phyloP scores from a whole-genome alignment of 2,329 filamentous ascomycete species.

The Westerdykella sp. region DNA sequence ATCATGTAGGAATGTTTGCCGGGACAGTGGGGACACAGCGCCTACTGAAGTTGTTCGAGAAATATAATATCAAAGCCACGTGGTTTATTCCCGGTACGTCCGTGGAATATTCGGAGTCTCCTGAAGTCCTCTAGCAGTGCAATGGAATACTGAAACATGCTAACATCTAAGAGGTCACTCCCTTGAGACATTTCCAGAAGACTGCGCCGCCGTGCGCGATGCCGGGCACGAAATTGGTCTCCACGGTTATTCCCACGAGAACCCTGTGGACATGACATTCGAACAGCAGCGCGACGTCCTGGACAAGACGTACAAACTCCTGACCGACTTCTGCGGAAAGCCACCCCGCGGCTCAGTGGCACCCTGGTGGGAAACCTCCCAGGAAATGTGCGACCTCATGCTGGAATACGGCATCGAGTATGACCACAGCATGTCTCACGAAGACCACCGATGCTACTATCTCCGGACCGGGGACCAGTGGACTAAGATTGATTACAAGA shows the following conservation, averaged over 20 bases:
- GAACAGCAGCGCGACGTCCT: slow-evolving; percentile 72
- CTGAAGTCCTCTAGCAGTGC: too few species aligned
- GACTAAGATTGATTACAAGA: slow-evolving; percentile 62
- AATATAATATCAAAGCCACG: slow-evolving; percentile 64
- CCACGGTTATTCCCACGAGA: slow-evolving; percentile 69
- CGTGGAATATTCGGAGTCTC: neutral
- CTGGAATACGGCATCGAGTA: slow-evolving; percentile 64
- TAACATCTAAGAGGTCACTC: slow-evolving; percentile 39
- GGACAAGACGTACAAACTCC: slow-evolving; percentile 64
- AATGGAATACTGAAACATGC: neutral
- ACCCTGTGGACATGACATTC: slow-evolving; percentile 63
- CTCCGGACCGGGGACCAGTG: slow-evolving; percentile 58
- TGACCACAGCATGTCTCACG: slow-evolving; percentile 60
- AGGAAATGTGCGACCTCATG: slow-evolving; percentile 60
- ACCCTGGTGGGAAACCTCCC: slow-evolving; percentile 69
- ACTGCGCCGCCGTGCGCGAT: slow-evolving; percentile 56
- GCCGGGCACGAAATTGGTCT: slow-evolving; percentile 61
- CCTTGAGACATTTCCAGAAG: slow-evolving; percentile 61
- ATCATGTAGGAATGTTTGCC: slow-evolving; percentile 54
- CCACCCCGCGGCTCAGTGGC: slow-evolving; percentile 66
- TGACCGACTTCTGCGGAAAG: slow-evolving; percentile 65
- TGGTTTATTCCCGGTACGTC: slow-evolving; percentile 56
- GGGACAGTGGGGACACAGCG: slow-evolving; percentile 61
- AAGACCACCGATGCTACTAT: slow-evolving; percentile 61
- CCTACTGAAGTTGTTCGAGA: slow-evolving; percentile 64